A percentile compares a stretch with the other conserved stretches of the same genome.
Evolutionary conservation across 1,139 yeast genomes (phyloP).

Genomic region (Chernovozyma sophiae-reginae): DNA sequence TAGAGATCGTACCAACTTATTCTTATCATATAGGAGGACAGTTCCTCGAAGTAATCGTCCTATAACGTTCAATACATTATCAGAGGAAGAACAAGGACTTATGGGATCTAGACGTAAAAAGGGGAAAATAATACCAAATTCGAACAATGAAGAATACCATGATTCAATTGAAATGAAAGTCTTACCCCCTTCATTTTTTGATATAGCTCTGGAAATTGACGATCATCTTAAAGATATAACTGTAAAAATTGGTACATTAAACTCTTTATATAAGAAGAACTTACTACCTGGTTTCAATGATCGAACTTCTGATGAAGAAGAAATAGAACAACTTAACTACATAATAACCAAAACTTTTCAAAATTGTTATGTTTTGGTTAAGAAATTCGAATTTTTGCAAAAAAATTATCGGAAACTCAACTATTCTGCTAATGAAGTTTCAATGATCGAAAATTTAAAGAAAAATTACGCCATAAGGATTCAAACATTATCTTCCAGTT

Average conservation of each 20-base stretch:
- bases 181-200: slow-evolving; percentile 76
- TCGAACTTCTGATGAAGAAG: slow-evolving; percentile 61
- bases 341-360: slow-evolving; percentile 72
- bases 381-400: slow-evolving; percentile 56
- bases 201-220: slow-evolving; percentile 70
- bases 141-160: slow-evolving; percentile 13
- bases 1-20: slow-evolving; percentile 71
- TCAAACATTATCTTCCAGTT: slow-evolving; percentile 71
- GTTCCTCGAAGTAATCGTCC: slow-evolving; percentile 43
- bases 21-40: slow-evolving; percentile 67
- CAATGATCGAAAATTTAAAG: slow-evolving; percentile 75
- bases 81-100: slow-evolving; percentile 56
- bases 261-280: slow-evolving; percentile 71
- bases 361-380: slow-evolving; percentile 70
- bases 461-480: slow-evolving; percentile 81
- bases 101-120: slow-evolving; percentile 25
- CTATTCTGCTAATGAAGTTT: slow-evolving; percentile 48
- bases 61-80: slow-evolving; percentile 27
- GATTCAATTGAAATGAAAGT: slow-evolving; percentile 44
- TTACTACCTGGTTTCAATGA: slow-evolving; percentile 85
- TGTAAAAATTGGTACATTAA: slow-evolving; percentile 51
- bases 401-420: slow-evolving; percentile 32
- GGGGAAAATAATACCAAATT: slow-evolving; percentile 1
- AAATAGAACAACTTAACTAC: slow-evolving; percentile 72
- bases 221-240: slow-evolving; percentile 48